Evolutionary conservation across 129 eudicot genomes (phyloP), one percentile per base, ranked within the genome.

Genomic region (Tagetes patula): DNA sequence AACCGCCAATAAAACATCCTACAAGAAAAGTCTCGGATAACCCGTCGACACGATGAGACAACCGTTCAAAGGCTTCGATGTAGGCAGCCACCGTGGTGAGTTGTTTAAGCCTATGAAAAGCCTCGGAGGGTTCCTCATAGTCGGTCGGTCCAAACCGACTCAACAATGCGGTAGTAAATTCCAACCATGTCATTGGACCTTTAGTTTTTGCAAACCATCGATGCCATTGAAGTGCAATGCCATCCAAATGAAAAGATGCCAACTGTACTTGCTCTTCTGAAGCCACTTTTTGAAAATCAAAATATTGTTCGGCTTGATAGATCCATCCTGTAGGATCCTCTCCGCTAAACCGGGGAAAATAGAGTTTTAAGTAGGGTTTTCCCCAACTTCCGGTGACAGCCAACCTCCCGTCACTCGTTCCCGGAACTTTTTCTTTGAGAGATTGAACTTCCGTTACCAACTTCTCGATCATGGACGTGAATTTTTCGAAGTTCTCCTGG

Each of bases 221-320:
- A 8, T 46, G 50, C 50, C 50, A 46, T 46, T 46, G 50, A 5
- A 46, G 50, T 1, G 31, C 50, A 14, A 67, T 36, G 41, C 41
- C 41, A 39, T 39, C 41, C 41, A 39, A 39, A 39, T 39, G 41
- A 4, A 39, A 39, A 4, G 41, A 39, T 39, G 41, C 41, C 41
- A 39, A 39, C 41, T 39, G 41, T 39, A 39, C 41, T 39, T 39
- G 41, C 3, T 39, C 41, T 39, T 39, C 41, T 4, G 4, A 39
- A 4, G 41, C 41, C 4, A 39, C 41, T 8, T 37, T 12, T 13
- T 62, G 55, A 31, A 67, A 67, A 3, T 67, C 55, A 6, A 67
- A 67, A 8, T 67, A 67, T 67, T 67, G 36, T 20, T 67, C 71
- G 38, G 71, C 55, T 30, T 67, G 71, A 40, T 67, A 67, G 55